A percentile compares a stretch with the other conserved stretches of the same genome.
Evolutionary conservation across 768 basidiomycete genomes (phyloP).

Genomic region (Tylopilus balloui): DNA sequence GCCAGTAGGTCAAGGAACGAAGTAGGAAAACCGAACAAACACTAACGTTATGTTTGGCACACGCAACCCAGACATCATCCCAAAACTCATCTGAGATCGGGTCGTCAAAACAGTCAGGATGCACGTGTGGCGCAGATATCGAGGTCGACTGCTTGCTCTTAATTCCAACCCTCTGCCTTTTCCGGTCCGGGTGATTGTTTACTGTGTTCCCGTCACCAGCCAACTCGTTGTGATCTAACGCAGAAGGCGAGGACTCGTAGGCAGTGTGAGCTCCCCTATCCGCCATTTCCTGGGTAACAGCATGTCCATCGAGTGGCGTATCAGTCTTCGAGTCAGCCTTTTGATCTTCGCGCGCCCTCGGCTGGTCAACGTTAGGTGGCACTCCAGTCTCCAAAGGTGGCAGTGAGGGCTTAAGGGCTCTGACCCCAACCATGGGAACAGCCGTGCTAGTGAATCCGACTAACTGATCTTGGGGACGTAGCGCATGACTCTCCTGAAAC

Average conservation of each 20-base stretch:
- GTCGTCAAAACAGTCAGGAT: slow-evolving; percentile 80
- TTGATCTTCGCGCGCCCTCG: slow-evolving; percentile 16
- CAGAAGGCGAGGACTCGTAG: slow-evolving; percentile 45
- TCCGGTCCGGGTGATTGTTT: slow-evolving; percentile 44
- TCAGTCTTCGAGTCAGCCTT: not conserved
- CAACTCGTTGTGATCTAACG: slow-evolving; percentile 40
- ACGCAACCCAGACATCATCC: slow-evolving; percentile 85
- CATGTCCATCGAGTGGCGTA: slow-evolving; percentile 29
- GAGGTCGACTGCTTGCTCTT: slow-evolving; percentile 57
- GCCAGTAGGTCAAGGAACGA: not conserved
- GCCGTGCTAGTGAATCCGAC: slow-evolving; percentile 58
- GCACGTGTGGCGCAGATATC: slow-evolving; percentile 64
- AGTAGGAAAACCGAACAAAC: not conserved
- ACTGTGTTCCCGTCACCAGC: slow-evolving; percentile 48
- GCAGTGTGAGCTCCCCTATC: slow-evolving; percentile 38
- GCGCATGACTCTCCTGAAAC: slow-evolving; percentile 48
- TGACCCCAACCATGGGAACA: slow-evolving; percentile 70
- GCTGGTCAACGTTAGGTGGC: slow-evolving; percentile 28
- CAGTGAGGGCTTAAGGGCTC: slow-evolving; percentile 47
- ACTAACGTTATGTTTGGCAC: slow-evolving; percentile 84
- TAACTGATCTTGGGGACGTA: slow-evolving; percentile 44
- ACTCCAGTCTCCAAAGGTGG: slow-evolving; percentile 30
- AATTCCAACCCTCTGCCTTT: slow-evolving; percentile 56
- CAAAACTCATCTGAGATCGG: slow-evolving; percentile 85
- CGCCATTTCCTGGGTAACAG: slow-evolving; percentile 42